Percentiles rank a stretch among this genome's conserved stretches.
These are phyloP conservation scores for Leptodermis oblonga DNA, from an alignment of 257 asterid genomes.

Conservation along the genomic window DNA sequence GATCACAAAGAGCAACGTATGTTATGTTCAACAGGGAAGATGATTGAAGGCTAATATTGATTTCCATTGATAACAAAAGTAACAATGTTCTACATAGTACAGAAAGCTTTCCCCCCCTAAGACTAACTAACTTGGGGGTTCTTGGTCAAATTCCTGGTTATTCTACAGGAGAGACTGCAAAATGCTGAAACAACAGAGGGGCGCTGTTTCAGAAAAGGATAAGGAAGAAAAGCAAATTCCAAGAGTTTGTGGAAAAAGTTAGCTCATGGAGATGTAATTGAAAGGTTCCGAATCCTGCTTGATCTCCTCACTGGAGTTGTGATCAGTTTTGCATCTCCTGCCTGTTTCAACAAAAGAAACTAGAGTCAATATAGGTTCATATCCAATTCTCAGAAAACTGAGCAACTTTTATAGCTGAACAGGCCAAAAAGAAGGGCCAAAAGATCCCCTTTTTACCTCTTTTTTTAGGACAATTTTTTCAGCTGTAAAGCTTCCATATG, in stretches of 20 bases:
- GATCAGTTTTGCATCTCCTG: constrained; percentile 30
- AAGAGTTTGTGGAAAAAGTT: background rate
- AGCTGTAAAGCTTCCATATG: constrained; percentile 43
- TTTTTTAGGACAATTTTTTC: constrained; percentile 36
- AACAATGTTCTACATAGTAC: background rate
- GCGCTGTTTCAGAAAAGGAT: constrained; percentile 8
- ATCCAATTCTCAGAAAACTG: background rate
- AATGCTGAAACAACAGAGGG: constrained; percentile 10
- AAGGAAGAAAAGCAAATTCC: background rate
- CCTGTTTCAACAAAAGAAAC: constrained; percentile 33
- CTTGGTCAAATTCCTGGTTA: background rate
- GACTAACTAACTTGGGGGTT: background rate
- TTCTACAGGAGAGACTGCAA: constrained; percentile 1
- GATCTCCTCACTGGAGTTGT: constrained; percentile 74
- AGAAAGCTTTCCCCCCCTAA: background rate
- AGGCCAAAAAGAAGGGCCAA: background rate
- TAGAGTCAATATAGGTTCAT: background rate
- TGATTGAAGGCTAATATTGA: background rate
- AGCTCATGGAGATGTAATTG: constrained; percentile 45
- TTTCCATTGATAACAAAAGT: constrained; percentile 9
- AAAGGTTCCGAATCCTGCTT: constrained; percentile 51
- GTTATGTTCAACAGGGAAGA: background rate
- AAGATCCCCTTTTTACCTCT: constrained; percentile 44
- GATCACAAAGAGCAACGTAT: background rate
- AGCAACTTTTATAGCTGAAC: background rate